These are phyloP conservation scores for Pleurotus giganteus DNA, from an alignment of 768 basidiomycete species.

Conservation along the genomic window DNA sequence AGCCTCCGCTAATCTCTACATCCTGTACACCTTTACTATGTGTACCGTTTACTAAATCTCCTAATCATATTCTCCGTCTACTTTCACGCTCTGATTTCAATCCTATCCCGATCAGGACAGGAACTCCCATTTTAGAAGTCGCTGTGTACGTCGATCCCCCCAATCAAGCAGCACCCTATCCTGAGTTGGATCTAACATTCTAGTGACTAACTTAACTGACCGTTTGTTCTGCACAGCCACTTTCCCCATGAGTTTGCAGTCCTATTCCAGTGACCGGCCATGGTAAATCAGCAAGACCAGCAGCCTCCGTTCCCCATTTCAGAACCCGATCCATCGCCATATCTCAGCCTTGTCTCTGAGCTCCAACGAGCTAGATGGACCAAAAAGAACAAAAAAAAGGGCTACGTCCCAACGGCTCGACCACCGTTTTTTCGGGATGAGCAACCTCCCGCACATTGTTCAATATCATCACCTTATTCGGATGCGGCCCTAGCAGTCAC, in stretches of 20 bases:
- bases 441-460: conserved; percentile 33
- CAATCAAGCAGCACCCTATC: too few species aligned
- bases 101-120: too few species aligned
- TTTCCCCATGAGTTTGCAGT: neutral
- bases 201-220: too few species aligned
- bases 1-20: too few species aligned
- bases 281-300: conserved; percentile 25
- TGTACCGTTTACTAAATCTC: too few species aligned
- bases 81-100: too few species aligned
- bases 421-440: conserved; percentile 57
- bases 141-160: too few species aligned
- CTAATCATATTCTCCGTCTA: too few species aligned
- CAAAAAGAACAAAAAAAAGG: conserved; percentile 69
- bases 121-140: too few species aligned
- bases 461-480: conserved; percentile 28
- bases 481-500: conserved; percentile 13
- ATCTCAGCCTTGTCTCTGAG: conserved; percentile 56
- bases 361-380: conserved; percentile 66
- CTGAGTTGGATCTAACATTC: too few species aligned
- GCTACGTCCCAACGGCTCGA: conserved; percentile 48
- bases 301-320: conserved; percentile 15
- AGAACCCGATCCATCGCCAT: conserved; percentile 21
- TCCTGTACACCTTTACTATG: too few species aligned
- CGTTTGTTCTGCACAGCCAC: conserved; percentile 5
- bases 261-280: conserved; percentile 29